These are phyloP conservation scores for Fraxinus angustifolia DNA, from an alignment of 305 asterid species.

Conservation along the genomic window DNA sequence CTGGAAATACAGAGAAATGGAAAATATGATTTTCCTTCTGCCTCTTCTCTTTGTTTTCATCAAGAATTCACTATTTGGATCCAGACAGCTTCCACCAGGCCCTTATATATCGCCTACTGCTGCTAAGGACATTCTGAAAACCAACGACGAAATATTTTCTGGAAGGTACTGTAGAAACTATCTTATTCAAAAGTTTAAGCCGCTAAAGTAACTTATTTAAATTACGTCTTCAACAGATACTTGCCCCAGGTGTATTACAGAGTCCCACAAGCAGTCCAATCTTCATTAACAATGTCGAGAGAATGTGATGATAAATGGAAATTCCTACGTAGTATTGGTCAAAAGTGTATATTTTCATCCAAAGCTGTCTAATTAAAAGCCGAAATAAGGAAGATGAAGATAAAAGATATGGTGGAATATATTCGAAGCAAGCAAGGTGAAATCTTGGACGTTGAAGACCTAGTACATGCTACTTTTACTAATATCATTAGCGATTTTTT, in stretches of 20 bases:
- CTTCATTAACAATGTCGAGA: conserved; percentile 2
- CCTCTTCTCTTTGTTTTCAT: no score
- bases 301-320: no score
- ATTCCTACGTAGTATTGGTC: neutral
- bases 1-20: no score
- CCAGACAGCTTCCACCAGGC: no score
- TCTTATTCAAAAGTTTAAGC: no score
- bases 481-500: neutral
- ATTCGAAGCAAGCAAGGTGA: neutral
- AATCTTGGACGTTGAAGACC: conserved; percentile 10
- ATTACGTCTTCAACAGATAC: neutral
- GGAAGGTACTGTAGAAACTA: no score
- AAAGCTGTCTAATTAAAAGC: conserved; percentile 4
- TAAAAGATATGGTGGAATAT: neutral
- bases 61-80: no score
- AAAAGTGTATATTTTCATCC: conserved; percentile 5
- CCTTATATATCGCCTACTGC: neutral
- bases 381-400: neutral
- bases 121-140: conserved; percentile 10
- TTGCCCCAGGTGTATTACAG: neutral
- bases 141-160: no score
- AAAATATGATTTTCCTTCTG: no score
- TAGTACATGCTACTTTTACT: neutral
- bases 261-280: neutral
- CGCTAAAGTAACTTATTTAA: no score